A percentile compares a stretch with the other conserved stretches of the same genome.
Conservation (phyloP, 2,329 filamentous ascomycete genomes). For the Annulohypoxylon truncatum region DNA sequence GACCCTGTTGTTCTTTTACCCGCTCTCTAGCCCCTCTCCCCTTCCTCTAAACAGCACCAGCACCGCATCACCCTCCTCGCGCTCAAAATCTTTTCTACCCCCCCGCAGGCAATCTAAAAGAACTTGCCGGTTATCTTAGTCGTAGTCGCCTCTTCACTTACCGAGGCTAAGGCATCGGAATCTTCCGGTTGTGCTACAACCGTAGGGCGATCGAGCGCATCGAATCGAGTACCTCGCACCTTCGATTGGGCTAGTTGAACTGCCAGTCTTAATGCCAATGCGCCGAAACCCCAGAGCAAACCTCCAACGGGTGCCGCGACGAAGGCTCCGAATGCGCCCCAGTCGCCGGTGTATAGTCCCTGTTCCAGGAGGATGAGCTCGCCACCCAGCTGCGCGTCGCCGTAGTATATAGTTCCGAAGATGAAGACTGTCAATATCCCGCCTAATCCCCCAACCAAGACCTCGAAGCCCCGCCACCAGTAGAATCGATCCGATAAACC, state of each 20-base stretch:
- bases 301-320: slow-evolving; percentile 82
- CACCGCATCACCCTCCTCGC: neutral
- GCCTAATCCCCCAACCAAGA: slow-evolving; percentile 80
- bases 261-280: slow-evolving; percentile 68
- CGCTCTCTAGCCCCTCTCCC: neutral
- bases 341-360: slow-evolving; percentile 81
- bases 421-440: slow-evolving; percentile 84
- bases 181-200: slow-evolving; percentile 38
- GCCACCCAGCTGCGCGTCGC: slow-evolving; percentile 70
- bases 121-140: slow-evolving; percentile 63
- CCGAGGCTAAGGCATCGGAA: slow-evolving; percentile 43
- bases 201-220: slow-evolving; percentile 71
- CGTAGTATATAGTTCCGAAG: slow-evolving; percentile 83
- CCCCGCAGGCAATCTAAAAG: slow-evolving; percentile 56
- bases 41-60: neutral
- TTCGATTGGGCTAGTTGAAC: slow-evolving; percentile 70
- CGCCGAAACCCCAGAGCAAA: slow-evolving; percentile 75
- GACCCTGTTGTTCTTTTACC: too few relatives aligned
- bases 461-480: slow-evolving; percentile 84
- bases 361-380: slow-evolving; percentile 77
- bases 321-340: slow-evolving; percentile 86
- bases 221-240: slow-evolving; percentile 70
- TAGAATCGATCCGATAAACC: slow-evolving; percentile 74
- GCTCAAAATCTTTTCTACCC: neutral
- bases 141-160: slow-evolving; percentile 49